Base-by-base conservation (phyloP, 345 rosid species). In the Xanthoceras sorbifolium region DNA sequence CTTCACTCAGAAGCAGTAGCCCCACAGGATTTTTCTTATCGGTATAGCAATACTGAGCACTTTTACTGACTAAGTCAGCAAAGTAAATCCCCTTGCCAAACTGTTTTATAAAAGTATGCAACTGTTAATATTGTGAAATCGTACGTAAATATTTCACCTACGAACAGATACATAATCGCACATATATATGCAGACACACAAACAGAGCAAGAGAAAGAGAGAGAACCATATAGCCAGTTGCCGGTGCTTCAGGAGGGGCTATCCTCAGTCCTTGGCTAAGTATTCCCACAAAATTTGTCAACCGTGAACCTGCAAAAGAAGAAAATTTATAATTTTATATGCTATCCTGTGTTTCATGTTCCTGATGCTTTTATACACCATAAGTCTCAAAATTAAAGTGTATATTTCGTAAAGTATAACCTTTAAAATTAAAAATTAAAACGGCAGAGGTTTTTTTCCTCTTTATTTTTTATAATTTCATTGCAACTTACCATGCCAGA, bases 241-340 rank as follows among this genome's bases (percentile, higher is more conserved):
- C 93, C 36, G 99, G 99, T 81, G 97, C 98, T 91, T 96, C 99
- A 9, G 97, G 97, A 78, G 99, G 99, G 62, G 97, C 99, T 81
- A 96, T 93, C 86, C 99, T 88, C 69, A 96, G 90, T 32, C 98
- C 99, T 88, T 93, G 97, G 86, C 89, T 92, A 76, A 96, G 91
- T 83, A 96, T 96, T 72, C 99, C 99, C 29, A 96, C 94, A 85
- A 91, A 93, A 84, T 93, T 93, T 20, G 98, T 90, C 78, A 96
- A 85, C 77, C 97, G 91, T 79, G 99, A 96, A 81, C 97, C 99
- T 96, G 88, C 18, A 82, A 11, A 66, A 38, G 2, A 44, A 25
- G 62, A 80, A 63, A 67, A 28, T 40, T n/a, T 38, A 48, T 46
- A 15, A 66, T 40, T 55, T 44, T 38, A 29, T 11, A 28, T 38